phyloP scores from a whole-genome alignment of 768 basidiomycete genomes.

The Trametes villosa region DNA sequence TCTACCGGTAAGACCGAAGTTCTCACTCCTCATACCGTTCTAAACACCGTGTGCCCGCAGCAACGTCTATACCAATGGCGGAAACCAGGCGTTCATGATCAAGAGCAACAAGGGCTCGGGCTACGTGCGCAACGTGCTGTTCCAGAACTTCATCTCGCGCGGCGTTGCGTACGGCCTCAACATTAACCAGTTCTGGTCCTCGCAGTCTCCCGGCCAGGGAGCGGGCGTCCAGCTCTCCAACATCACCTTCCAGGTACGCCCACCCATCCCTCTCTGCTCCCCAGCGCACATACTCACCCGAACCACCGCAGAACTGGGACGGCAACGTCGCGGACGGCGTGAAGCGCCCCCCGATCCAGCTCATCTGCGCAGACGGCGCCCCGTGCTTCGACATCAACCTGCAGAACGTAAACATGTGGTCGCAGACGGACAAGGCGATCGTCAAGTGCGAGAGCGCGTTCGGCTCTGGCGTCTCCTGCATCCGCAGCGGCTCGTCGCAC shows the following conservation, averaged over 20 bases:
- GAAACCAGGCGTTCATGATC: slow-evolving; percentile 39
- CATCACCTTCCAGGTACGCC: slow-evolving; percentile 34
- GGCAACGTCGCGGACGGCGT: slow-evolving; percentile 33
- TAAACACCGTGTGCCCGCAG: not conserved
- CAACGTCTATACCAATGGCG: slow-evolving; percentile 35
- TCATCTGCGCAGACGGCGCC: slow-evolving; percentile 33
- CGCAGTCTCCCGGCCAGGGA: slow-evolving; percentile 26
- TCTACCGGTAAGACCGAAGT: slow-evolving; percentile 23
- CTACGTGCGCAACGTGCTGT: slow-evolving; percentile 33
- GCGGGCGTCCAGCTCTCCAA: slow-evolving; percentile 33
- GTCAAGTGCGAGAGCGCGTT: slow-evolving; percentile 37
- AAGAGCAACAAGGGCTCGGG: slow-evolving; percentile 33
- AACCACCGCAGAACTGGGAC: slow-evolving; percentile 31
- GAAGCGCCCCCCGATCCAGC: slow-evolving; percentile 31
- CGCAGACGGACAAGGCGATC: slow-evolving; percentile 29
- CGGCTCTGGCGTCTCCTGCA: slow-evolving; percentile 31
- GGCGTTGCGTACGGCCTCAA: slow-evolving; percentile 36
- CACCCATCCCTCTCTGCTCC: not conserved
- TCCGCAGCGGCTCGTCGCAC: slow-evolving; percentile 28
- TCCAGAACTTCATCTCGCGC: slow-evolving; percentile 34
- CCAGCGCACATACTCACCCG: not conserved
- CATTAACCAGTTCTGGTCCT: slow-evolving; percentile 36
- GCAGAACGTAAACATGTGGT: slow-evolving; percentile 37
- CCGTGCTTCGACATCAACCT: slow-evolving; percentile 34
- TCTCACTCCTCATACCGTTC: not conserved